phyloP scores from a whole-genome alignment of 345 rosid genomes.

The Eucalyptus sp. region DNA sequence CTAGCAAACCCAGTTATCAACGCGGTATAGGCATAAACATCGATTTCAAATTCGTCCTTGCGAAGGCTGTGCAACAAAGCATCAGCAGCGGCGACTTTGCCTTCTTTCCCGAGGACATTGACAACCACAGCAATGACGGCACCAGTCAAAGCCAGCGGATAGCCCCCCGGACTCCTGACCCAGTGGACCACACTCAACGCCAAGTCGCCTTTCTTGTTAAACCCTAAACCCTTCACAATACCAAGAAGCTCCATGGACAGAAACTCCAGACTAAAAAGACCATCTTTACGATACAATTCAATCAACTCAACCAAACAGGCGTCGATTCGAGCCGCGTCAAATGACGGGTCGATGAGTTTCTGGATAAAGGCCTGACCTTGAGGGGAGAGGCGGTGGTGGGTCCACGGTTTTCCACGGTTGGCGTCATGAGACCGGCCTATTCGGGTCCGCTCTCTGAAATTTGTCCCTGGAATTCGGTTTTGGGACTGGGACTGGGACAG shows the following conservation, averaged over 20 bases:
- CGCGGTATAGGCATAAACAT: slow-evolving; percentile 78
- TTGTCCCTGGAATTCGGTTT: background rate
- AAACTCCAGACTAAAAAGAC: background rate
- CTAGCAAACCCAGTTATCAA: slow-evolving; percentile 58
- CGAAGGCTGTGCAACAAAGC: slow-evolving; percentile 40
- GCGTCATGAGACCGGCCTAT: slow-evolving; percentile 54
- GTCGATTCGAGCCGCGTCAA: slow-evolving; percentile 34
- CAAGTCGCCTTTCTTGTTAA: slow-evolving; percentile 46
- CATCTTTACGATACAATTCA: slow-evolving; percentile 16
- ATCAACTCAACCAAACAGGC: slow-evolving; percentile 20
- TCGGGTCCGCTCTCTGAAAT: slow-evolving; percentile 34
- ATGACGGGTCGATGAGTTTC: slow-evolving; percentile 37
- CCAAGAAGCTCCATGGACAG: slow-evolving; percentile 44
- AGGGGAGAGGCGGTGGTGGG: slow-evolving; percentile 45
- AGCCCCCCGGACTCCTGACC: slow-evolving; percentile 45
- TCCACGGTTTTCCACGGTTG: slow-evolving; percentile 80
- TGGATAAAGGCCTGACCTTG: slow-evolving; percentile 53
- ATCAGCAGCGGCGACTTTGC: slow-evolving; percentile 48
- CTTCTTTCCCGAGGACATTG: slow-evolving; percentile 54
- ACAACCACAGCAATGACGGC: slow-evolving; percentile 57
- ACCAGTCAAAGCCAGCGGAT: slow-evolving; percentile 22
- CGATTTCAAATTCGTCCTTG: slow-evolving; percentile 45
- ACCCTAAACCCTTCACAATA: slow-evolving; percentile 70
- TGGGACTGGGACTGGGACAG: background rate
- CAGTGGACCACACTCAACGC: slow-evolving; percentile 69